Conservation (phyloP, 331 rosid genomes). For the Erythrophleum ivorense region DNA sequence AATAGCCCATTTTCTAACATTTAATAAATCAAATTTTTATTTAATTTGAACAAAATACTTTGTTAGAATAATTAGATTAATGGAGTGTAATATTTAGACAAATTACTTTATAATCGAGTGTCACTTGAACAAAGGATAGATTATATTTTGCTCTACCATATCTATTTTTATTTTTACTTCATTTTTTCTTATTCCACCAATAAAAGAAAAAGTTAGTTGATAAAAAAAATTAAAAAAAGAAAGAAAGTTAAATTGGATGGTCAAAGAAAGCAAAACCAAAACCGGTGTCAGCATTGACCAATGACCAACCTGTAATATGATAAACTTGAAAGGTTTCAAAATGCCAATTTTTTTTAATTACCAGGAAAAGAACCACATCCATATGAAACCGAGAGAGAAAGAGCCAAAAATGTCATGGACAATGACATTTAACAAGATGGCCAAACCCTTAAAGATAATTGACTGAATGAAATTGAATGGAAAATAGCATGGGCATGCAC, state of each 20-base stretch:
- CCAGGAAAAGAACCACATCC: neutral
- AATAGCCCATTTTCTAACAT: too few species aligned
- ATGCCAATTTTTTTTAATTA: neutral
- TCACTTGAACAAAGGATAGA: too few species aligned
- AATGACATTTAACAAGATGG: constrained; percentile 41
- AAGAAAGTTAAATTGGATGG: neutral
- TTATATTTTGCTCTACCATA: too few species aligned
- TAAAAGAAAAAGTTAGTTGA: neutral
- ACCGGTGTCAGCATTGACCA: neutral
- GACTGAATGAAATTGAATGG: neutral
- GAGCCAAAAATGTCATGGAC: constrained; percentile 15
- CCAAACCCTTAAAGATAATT: neutral
- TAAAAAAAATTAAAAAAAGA: neutral
- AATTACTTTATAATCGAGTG: too few species aligned
- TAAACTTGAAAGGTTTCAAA: neutral
- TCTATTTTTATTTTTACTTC: too few species aligned
- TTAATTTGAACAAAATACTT: too few species aligned
- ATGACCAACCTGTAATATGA: neutral
- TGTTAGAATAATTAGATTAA: too few species aligned
- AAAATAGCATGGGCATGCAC: neutral
- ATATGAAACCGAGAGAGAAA: neutral
- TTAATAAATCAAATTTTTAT: too few species aligned
- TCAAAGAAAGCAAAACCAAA: neutral
- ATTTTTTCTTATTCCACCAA: too few species aligned
- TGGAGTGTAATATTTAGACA: too few species aligned